A percentile compares a stretch with the other conserved stretches of the same genome.
phyloP scores from a whole-genome alignment of 23 red algal species.

The Cyanidiococcus yangmingshanensis region DNA sequence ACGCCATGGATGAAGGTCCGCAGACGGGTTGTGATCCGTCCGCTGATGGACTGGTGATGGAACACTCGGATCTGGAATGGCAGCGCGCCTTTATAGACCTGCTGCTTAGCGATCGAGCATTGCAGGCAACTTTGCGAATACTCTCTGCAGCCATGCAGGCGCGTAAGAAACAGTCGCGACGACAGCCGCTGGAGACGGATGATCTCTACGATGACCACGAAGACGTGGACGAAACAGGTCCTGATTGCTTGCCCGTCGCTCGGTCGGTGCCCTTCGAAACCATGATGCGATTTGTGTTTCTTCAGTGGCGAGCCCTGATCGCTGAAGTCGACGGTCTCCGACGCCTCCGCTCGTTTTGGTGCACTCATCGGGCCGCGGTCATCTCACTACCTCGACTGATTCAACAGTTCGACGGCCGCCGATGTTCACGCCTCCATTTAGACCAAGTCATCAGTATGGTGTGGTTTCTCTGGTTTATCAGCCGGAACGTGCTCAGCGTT shows the following conservation, averaged over 20 bases:
- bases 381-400: background rate
- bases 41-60: no score
- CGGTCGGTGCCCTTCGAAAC: background rate
- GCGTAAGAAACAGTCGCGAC: background rate
- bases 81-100: background rate
- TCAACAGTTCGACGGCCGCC: background rate
- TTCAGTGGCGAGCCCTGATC: background rate
- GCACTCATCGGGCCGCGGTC: background rate
- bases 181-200: background rate
- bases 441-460: background rate
- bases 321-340: background rate
- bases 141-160: background rate
- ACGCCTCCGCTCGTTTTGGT: background rate
- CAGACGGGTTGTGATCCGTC: background rate
- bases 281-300: background rate
- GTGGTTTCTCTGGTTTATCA: background rate
- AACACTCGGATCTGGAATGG: background rate
- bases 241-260: background rate
- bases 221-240: background rate
- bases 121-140: background rate
- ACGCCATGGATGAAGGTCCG: background rate
- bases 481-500: background rate
- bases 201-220: background rate
- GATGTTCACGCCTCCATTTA: background rate
- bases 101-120: background rate